A percentile compares a stretch with the other conserved stretches of the same genome.
Evolutionary conservation across 305 asterid species (phyloP).

Genomic region (Euphrasia arctica): DNA sequence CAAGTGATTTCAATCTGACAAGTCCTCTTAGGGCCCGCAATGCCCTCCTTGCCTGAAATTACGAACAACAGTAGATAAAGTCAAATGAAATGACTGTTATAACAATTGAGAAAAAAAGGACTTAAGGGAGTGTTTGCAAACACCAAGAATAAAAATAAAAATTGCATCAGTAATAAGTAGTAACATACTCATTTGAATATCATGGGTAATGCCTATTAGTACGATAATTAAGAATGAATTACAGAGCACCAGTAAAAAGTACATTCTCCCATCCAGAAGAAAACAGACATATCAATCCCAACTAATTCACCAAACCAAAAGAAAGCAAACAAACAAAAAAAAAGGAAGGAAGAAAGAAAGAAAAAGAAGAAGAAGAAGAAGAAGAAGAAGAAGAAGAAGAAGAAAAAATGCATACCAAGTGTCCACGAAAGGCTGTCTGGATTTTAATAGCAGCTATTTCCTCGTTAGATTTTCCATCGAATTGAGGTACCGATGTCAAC

Average conservation of each 20-base stretch:
- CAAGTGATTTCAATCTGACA: constrained; percentile 79
- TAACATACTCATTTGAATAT: not conserved
- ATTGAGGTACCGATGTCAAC: constrained; percentile 35
- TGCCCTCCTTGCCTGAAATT: constrained; percentile 89
- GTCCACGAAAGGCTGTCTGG: constrained; percentile 95
- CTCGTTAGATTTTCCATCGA: constrained; percentile 68
- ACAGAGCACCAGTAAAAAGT: not conserved
- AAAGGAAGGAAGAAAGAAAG: no score
- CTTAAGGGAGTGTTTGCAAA: not conserved
- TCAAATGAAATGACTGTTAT: not conserved
- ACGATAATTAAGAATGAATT: not conserved
- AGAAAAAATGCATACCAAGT: constrained; percentile 43
- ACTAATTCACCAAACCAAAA: not conserved
- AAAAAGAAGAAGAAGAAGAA: not conserved
- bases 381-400: not conserved
- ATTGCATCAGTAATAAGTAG: no score
- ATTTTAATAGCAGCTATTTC: constrained; percentile 84
- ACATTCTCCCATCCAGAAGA: not conserved
- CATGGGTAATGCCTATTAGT: not conserved
- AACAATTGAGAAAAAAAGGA: no score
- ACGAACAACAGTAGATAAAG: not conserved
- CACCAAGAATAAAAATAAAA: not conserved
- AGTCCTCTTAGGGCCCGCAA: constrained; percentile 90
- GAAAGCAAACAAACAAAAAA: not conserved
- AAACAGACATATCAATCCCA: no score